Conservation (phyloP, 164 flowering plant genomes). For the Dillenia turbinata region DNA sequence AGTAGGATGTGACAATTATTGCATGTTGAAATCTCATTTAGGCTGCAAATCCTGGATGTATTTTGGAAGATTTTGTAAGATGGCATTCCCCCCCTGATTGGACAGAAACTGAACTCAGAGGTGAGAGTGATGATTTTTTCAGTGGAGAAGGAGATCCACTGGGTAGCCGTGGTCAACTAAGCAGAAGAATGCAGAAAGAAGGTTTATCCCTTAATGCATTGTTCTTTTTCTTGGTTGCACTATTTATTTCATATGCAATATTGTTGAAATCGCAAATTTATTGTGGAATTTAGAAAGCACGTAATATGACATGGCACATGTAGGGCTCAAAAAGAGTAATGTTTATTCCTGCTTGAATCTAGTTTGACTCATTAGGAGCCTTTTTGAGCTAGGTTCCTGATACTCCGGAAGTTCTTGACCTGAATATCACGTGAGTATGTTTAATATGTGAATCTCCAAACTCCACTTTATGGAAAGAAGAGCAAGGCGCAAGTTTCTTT, state of each 20-base stretch:
- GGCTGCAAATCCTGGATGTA: constrained; percentile 99
- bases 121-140: constrained; percentile 32
- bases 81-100: constrained; percentile 99
- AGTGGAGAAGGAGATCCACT: constrained; percentile 31
- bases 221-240: background rate
- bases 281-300: too few relatives aligned
- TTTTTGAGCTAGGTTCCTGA: too few relatives aligned
- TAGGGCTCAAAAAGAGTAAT: too few relatives aligned
- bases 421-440: too few relatives aligned
- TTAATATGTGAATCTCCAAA: too few relatives aligned
- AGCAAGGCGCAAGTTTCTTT: too few relatives aligned
- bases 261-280: too few relatives aligned
- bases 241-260: background rate
- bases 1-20: background rate
- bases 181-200: constrained; percentile 90
- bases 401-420: too few relatives aligned
- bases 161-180: constrained; percentile 71
- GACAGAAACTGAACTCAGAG: constrained; percentile 45
- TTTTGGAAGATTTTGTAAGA: constrained; percentile 93
- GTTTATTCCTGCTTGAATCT: too few relatives aligned
- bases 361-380: too few relatives aligned
- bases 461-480: too few relatives aligned
- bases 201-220: constrained; percentile 32
- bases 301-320: too few relatives aligned
- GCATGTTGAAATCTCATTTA: constrained; percentile 16